Base-by-base conservation (phyloP, 129 eudicot genomes). In the Sambucus nigra region DNA sequence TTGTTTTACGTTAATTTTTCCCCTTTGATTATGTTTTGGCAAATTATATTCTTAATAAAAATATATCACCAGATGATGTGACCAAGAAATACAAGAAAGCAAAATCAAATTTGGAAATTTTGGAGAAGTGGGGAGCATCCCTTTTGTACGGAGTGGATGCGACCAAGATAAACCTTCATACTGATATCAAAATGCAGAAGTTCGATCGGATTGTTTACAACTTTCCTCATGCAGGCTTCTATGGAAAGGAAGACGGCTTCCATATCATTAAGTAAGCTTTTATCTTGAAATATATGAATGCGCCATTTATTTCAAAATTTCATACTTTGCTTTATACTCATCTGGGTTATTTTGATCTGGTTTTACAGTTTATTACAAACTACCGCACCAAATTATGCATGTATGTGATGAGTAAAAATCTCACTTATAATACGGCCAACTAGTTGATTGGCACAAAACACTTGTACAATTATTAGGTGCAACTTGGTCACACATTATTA, bases 201-300 rank as follows among this genome's bases (percentile, higher is more conserved):
- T 84, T 84, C 52, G 74, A 84, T 17, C 68, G 94, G 13, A 79
- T 87, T 33, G 60, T 87, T 0, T 87, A 55, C n/a, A 81, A 86
- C 51, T 86, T 86, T 26, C 95, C 95, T 32, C 91, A 86, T 61
- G 91, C 91, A 18, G 91, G 95, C 10, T 86, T 86, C 45, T n/a
- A 25, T 23, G 82, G 84, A 13, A 65, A 33, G 25, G 94, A 80
- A 76, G 53, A 55, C 6, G 10, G 55, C 6, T 28, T 4, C 0
- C 59, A 0, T 35, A 59, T 84, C 49, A 73, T 84, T 17, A 45
- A 0, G 91, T 86, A 69, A 63, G 78, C 29, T 4, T 5, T 11
- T 55, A 45, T 33, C 25, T 16, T 42, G 25, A 5, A 7, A 47
- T 38, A 2, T 17, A 11, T 32, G 26, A 10, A 5, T 46, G n/a